Conservation (phyloP, 1,139 yeast species). For the Casaregolazyma suthepensis region DNA sequence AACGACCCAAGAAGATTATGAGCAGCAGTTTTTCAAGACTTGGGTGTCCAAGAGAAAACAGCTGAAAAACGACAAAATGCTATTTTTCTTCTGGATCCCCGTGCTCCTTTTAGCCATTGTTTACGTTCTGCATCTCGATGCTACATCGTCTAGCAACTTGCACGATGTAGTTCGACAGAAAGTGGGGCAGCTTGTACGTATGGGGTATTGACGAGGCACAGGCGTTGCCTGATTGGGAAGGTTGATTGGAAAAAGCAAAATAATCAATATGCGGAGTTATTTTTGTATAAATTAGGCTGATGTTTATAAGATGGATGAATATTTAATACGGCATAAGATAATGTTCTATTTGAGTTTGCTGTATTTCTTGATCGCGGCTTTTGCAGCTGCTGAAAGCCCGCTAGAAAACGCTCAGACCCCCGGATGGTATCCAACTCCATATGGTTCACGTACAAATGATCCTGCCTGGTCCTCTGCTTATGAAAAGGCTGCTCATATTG, state of each 20-base stretch:
- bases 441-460: slow-evolving; percentile 23
- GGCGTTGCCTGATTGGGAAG: neutral
- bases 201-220: neutral
- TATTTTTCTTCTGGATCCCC: slow-evolving; percentile 73
- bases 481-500: slow-evolving; percentile 48
- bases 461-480: slow-evolving; percentile 53
- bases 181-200: neutral
- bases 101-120: slow-evolving; percentile 24
- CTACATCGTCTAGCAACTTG: neutral
- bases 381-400: neutral
- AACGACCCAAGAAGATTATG: slow-evolving; percentile 14
- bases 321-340: neutral
- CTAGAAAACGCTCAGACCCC: slow-evolving; percentile 16
- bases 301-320: neutral
- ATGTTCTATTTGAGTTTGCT: neutral
- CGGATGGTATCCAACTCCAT: slow-evolving; percentile 20
- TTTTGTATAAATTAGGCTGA: neutral
- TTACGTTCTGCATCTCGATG: slow-evolving; percentile 11
- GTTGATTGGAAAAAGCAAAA: neutral
- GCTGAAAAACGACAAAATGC: slow-evolving; percentile 76
- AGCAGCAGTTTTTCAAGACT: slow-evolving; percentile 25
- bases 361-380: neutral
- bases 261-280: neutral
- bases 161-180: neutral
- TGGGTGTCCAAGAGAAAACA: slow-evolving; percentile 40